Evolutionary conservation across 2,329 filamentous ascomycete species (phyloP), one percentile per base, ranked within the genome.

Genomic region (Bimuria novae-zelandiae): DNA sequence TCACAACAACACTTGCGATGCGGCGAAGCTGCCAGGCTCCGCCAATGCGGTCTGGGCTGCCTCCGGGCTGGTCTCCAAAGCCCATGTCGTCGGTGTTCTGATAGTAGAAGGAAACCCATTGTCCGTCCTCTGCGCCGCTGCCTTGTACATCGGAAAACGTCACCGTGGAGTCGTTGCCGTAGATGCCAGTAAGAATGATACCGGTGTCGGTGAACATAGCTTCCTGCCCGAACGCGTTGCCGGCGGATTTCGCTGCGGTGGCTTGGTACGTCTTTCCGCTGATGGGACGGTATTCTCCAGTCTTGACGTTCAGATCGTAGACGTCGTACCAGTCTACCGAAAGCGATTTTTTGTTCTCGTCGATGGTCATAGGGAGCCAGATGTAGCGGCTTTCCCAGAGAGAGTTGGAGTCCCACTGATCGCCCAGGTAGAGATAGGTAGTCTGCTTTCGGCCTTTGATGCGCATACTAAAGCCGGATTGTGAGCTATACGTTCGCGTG

Each of bases 51-150:
- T 87, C 83, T 0, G 84, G 84, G 0, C 73, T 70, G 5, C 84
- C 84, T 37, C 78, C 80, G 1, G 84, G 71, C 55, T 77, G 75
- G 52, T 77, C 75, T 0, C 83, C 83, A 49, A 82, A 85, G 2
- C 82, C 83, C 80, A 84, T 84, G 52, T 85, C 83, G 44, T 85
- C 83, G 2, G 75, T 84, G 65, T 85, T 83, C 55, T 84, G 80
- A 58, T 83, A 83, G 65, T 83, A 80, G 65, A 84, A 84, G 0
- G 80, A 82, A 1, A 84, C 76, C 81, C 81, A 84, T 63, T 84
- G 82, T 1, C 78, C 76, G 51, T 78, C 77, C 19, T 43, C 17
- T 3, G 41, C 41, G 2, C 80, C 81, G 0, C 72, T 69, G 7
- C 81, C 81, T 60, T 80, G 68, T 35, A 84, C 75, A 4, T 72